Percentiles rank a stretch among this genome's conserved stretches.
Evolutionary conservation across 2,329 filamentous ascomycete species (phyloP).

Genomic region (Diaporthe batatas): DNA sequence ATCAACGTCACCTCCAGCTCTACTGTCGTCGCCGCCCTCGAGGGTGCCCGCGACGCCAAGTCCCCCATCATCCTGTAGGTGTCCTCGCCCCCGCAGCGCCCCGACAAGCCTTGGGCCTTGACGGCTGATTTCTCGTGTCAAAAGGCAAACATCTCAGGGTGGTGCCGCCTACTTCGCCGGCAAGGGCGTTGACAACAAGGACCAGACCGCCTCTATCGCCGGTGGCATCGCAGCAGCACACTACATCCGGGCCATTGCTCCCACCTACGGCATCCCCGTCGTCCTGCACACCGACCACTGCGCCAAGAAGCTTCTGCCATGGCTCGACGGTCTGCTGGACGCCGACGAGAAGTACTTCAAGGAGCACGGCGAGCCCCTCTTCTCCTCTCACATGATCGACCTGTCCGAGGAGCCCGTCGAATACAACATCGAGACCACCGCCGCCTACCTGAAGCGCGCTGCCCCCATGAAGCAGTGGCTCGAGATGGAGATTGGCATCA

Average conservation of each 20-base stretch:
- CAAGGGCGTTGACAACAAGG: conserved; percentile 84
- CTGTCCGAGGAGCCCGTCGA: conserved; percentile 91
- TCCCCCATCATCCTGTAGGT: conserved; percentile 83
- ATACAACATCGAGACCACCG: conserved; percentile 92
- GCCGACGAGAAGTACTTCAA: conserved; percentile 97
- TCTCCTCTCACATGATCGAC: conserved; percentile 99
- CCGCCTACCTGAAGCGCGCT: conserved; percentile 92
- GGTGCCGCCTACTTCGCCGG: conserved; percentile 94
- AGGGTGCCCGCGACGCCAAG: conserved; percentile 94
- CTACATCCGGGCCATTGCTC: conserved; percentile 91
- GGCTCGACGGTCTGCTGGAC: conserved; percentile 96
- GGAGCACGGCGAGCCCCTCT: conserved; percentile 90
- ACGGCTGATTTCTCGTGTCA: not conserved
- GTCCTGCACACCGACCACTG: conserved; percentile 98
- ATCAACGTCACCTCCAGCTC: conserved; percentile 96
- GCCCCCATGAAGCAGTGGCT: conserved; percentile 99
- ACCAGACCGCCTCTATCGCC: conserved; percentile 90
- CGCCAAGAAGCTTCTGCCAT: conserved; percentile 99
- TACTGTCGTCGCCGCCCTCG: conserved; percentile 80
- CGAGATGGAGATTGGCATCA: conserved; percentile 97
- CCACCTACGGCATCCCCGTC: conserved; percentile 89
- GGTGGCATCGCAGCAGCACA: conserved; percentile 91
- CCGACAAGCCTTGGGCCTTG: not conserved
- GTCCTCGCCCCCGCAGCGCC: not conserved
- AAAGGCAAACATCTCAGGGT: conserved; percentile 85